A percentile compares a stretch with the other conserved stretches of the same genome.
These are phyloP conservation scores for Piper longum DNA, from an alignment of 164 flowering plant genomes.

Conservation along the genomic window DNA sequence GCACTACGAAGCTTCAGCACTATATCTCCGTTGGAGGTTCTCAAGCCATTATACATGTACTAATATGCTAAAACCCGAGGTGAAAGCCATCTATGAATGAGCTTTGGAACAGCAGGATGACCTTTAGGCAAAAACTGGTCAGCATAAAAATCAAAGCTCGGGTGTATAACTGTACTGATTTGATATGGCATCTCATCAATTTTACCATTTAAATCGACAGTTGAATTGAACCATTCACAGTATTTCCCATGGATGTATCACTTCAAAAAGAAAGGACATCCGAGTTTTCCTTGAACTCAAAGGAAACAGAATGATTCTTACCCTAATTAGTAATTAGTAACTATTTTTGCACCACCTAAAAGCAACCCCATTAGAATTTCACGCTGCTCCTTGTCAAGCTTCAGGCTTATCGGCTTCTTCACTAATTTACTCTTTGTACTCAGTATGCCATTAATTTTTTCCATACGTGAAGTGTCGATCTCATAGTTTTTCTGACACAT, in stretches of 20 bases:
- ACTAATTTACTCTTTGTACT: slow-evolving; percentile 43
- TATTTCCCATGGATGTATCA: slow-evolving; percentile 44
- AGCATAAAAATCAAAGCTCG: slow-evolving; percentile 69
- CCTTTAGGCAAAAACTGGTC: slow-evolving; percentile 71
- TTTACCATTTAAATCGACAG: slow-evolving; percentile 16
- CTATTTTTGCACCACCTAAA: slow-evolving; percentile 64
- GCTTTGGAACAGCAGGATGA: slow-evolving; percentile 44
- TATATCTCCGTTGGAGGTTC: slow-evolving; percentile 64
- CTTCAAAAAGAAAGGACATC: slow-evolving; percentile 36
- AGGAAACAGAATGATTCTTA: slow-evolving; percentile 37
- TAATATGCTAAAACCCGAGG: slow-evolving; percentile 87
- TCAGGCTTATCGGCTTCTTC: slow-evolving; percentile 34
- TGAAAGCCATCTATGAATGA: slow-evolving; percentile 87
- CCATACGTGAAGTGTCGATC: slow-evolving; percentile 43
- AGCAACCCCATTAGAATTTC: slow-evolving; percentile 77
- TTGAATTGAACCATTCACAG: slow-evolving; percentile 64
- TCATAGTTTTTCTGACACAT: slow-evolving; percentile 75
- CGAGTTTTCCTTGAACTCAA: slow-evolving; percentile 45
- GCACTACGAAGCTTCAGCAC: slow-evolving; percentile 57
- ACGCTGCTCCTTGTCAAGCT: slow-evolving; percentile 71
- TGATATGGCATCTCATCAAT: slow-evolving; percentile 36
- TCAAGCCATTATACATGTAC: slow-evolving; percentile 85
- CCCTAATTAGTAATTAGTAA: slow-evolving; percentile 54
- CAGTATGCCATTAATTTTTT: slow-evolving; percentile 48
- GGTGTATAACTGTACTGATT: slow-evolving; percentile 43